Evolutionary conservation across 225 moss, liverwort and hornwort genomes (phyloP).

Genomic region (Climacium dendroides): DNA sequence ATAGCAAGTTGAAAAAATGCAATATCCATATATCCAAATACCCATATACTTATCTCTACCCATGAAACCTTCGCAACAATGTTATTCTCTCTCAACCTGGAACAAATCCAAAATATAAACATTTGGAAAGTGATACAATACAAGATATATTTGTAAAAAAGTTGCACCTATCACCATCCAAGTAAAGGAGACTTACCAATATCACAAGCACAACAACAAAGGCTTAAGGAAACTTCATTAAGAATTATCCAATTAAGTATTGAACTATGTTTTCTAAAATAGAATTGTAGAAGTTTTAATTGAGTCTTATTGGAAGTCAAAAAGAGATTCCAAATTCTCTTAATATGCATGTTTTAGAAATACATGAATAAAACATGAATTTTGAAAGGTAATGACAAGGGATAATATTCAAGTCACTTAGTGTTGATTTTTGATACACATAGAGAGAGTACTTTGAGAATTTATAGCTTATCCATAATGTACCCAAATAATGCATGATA

Average conservation of each 20-base stretch:
- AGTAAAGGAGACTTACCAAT: accelerated
- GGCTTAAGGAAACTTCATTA: neutral
- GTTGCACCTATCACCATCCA: neutral
- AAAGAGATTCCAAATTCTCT: accelerated
- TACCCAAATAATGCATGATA: neutral
- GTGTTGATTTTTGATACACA: accelerated
- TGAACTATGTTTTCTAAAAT: accelerated
- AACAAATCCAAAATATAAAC: neutral
- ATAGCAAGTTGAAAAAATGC: neutral
- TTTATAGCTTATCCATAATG: neutral
- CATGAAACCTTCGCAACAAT: neutral
- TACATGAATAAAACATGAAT: no score
- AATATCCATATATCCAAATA: no score
- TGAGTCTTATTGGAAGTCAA: neutral
- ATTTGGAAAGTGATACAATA: neutral
- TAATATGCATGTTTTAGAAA: accelerated
- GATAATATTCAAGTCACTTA: accelerated
- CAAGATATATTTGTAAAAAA: accelerated
- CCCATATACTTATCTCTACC: neutral
- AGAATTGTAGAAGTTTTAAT: neutral
- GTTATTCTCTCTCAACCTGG: neutral
- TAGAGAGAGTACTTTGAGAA: neutral
- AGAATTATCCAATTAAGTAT: neutral
- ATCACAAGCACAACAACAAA: neutral
- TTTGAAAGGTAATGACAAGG: neutral